Conservation (phyloP, 1,284 basidiomycete species). For the Ceratobasidium sp. region DNA sequence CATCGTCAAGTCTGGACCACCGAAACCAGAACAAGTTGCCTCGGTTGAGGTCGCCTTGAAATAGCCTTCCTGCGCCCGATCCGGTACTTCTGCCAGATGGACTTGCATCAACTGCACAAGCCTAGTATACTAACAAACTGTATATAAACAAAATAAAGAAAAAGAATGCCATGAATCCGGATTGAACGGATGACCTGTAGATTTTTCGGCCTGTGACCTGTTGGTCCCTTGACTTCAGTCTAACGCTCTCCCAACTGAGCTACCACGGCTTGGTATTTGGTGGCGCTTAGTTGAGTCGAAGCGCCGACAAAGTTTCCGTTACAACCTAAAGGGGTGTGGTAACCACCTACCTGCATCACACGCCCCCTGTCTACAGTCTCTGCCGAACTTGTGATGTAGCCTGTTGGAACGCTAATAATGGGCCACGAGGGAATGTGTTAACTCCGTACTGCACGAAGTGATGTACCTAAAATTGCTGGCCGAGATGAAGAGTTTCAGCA, state of each 20-base stretch:
- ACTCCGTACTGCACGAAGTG: no score
- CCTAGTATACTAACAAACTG: neutral
- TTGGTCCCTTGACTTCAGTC: neutral
- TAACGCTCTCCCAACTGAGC: slow-evolving; percentile 25
- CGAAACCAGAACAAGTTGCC: no score
- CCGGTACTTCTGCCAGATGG: neutral
- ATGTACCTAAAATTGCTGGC: no score
- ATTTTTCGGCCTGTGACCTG: neutral
- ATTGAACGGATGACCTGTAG: slow-evolving; percentile 2
- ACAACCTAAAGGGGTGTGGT: neutral
- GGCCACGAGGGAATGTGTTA: neutral
- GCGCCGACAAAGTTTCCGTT: neutral
- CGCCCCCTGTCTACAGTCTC: neutral
- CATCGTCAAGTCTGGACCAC: no score
- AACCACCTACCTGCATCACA: neutral
- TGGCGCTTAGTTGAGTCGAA: neutral
- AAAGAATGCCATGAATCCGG: neutral
- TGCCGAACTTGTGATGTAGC: neutral
- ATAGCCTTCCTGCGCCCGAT: no score
- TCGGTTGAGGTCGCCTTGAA: no score
- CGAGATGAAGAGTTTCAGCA: no score
- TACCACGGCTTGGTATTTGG: no score
- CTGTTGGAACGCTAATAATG: neutral
- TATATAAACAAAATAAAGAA: neutral
- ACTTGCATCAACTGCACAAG: neutral